Evolutionary conservation across 139 green algal species (phyloP), one percentile per base, ranked within the genome.

Genomic region (Eudorina sp.): DNA sequence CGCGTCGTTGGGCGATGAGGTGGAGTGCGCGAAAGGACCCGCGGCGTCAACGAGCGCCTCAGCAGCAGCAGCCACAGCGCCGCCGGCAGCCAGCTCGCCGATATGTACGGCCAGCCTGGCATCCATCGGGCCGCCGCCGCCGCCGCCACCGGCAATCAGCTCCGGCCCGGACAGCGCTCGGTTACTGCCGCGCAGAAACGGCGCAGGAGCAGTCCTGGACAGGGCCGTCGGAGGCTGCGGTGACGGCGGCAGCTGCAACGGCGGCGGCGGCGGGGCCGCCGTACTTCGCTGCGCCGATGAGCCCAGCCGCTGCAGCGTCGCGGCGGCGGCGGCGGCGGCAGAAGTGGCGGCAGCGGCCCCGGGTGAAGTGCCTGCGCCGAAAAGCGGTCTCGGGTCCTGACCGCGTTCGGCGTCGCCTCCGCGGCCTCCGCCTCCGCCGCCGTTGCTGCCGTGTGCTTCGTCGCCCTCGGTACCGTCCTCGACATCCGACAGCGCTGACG

Each of bases 401-500:
- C 64, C 64, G 29, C 64, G 18, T 41, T 23, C 34, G 29, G 16
- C 66, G 5, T 46, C 66, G 19, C 66, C 36, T 9, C 36, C 31
- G 34, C 38, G 9, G 19, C 14, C 38, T 46, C 19, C 66, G 7
- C 2, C 66, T 4, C 16, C 58, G 27, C 58, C 23, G 58, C 58
- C 23, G 58, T 21, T 8, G 14, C 11, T 36, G 11, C 11, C 31
- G 21, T 46, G 34, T 13, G 46, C 68, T 9, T 76, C 68, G 31
- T 76, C 70, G 9, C 70, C 70, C 70, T 79, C 70, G 4, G 70
- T 34, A 41, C 70, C 70, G 43, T 79, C 70, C 43, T 79, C 70
- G 2, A 79, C 70, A 25, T 79, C 70, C 19, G 70, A 79, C 31
- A 79, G 38, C 13, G 34, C 21, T 19, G 40, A 79, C 29, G 70